Evolutionary conservation across 202 grass and related monocot species (phyloP).

Genomic region (Eragrostis tef): DNA sequence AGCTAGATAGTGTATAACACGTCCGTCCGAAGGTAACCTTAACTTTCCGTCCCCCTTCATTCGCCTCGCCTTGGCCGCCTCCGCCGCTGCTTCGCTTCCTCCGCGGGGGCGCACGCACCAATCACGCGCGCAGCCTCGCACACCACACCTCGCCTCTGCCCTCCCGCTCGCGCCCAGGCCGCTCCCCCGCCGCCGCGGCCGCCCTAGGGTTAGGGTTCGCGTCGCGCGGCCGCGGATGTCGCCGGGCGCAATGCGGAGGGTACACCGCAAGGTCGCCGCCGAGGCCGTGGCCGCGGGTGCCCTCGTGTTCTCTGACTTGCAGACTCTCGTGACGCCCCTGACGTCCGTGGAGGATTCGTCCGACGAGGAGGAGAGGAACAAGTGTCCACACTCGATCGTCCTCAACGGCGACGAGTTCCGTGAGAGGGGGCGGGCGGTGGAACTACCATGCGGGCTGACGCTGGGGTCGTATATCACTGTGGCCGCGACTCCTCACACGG

Average conservation of each 20-base stretch:
- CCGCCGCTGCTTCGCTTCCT: slow-evolving; percentile 32
- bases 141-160: not conserved
- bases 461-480: slow-evolving; percentile 81
- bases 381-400: slow-evolving; percentile 74
- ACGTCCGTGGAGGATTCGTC: not conserved
- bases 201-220: slow-evolving; percentile 51
- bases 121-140: not conserved
- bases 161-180: not conserved
- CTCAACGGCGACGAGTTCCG: slow-evolving; percentile 61
- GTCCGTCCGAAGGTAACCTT: slow-evolving; percentile 3
- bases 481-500: slow-evolving; percentile 57
- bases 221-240: not conserved
- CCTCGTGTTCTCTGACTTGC: slow-evolving; percentile 55
- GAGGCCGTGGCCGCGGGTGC: slow-evolving; percentile 54
- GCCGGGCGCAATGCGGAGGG: slow-evolving; percentile 67
- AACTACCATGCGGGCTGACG: slow-evolving; percentile 84
- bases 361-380: slow-evolving; percentile 37
- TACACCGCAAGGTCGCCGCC: slow-evolving; percentile 56
- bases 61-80: slow-evolving; percentile 29
- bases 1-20: slow-evolving; percentile 11
- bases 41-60: not conserved
- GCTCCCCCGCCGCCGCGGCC: not conserved
- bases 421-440: slow-evolving; percentile 50
- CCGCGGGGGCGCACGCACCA: slow-evolving; percentile 9
- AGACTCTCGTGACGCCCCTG: slow-evolving; percentile 5